Conservation (phyloP, 2,329 filamentous ascomycete genomes). For the Aureobasidium pullulans region DNA sequence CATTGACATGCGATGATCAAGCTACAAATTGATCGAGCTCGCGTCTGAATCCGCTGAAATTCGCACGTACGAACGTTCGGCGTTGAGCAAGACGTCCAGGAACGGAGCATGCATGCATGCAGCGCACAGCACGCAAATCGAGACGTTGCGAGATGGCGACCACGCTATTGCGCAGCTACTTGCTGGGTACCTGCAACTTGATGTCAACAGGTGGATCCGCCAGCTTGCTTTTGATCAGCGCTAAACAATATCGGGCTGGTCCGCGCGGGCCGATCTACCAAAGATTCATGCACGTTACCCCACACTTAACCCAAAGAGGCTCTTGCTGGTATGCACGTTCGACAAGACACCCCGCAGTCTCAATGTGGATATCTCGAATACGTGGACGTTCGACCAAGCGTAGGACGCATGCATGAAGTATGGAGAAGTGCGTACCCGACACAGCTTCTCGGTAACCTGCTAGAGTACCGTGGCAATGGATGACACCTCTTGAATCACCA, state of each 20-base stretch:
- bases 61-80: not conserved
- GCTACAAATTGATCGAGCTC: not conserved
- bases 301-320: not conserved
- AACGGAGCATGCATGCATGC: conserved; percentile 1
- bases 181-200: not conserved
- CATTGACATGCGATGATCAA: not conserved
- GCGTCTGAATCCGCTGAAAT: not conserved
- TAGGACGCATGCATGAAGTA: not conserved
- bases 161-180: conserved; percentile 4
- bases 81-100: not conserved
- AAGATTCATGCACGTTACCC: not conserved
- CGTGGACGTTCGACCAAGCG: not conserved
- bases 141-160: not conserved
- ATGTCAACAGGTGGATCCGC: conserved; percentile 1
- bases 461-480: not conserved
- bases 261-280: conserved; percentile 8
- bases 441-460: not conserved
- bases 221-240: conserved; percentile 3
- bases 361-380: not conserved
- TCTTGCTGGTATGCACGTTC: not conserved
- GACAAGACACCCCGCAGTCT: not conserved
- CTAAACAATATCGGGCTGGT: conserved; percentile 3
- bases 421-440: not conserved
- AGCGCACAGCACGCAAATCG: not conserved
- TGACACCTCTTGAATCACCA: not conserved